Evolutionary conservation across 768 basidiomycete genomes (phyloP).

Genomic region (Leucosporidium creatinivorum): DNA sequence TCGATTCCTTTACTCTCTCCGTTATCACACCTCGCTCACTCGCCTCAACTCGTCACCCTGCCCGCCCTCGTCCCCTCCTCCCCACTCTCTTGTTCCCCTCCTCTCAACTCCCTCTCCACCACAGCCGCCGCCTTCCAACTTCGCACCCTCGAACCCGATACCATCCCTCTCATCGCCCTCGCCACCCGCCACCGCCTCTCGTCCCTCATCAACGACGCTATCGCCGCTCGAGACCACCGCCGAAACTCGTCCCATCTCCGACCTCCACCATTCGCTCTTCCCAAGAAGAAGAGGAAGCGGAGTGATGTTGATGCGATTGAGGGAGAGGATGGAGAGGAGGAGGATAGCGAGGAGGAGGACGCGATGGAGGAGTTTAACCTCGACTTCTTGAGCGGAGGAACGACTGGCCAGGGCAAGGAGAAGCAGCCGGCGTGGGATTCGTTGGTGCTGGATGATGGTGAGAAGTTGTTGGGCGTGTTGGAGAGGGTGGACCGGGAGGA

Average conservation of each 20-base stretch:
- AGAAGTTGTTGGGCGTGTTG: conserved; percentile 65
- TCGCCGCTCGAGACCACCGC: conserved; percentile 32
- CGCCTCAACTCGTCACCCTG: not conserved
- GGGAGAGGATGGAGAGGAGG: conserved; percentile 40
- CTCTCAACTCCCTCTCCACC: not conserved
- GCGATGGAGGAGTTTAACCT: conserved; percentile 74
- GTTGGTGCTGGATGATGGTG: conserved; percentile 66
- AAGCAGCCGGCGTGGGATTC: conserved; percentile 72
- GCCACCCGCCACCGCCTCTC: conserved; percentile 47
- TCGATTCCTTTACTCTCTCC: too few species aligned
- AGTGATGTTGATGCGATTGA: conserved; percentile 39
- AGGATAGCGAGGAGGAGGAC: conserved; percentile 53
- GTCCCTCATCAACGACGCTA: conserved; percentile 25
- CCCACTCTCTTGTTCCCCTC: not conserved
- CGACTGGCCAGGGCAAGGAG: not conserved
- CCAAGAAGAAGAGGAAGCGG: conserved; percentile 53
- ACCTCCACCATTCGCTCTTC: conserved; percentile 39
- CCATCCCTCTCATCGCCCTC: conserved; percentile 31
- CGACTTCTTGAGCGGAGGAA: conserved; percentile 50
- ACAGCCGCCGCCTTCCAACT: conserved; percentile 27
- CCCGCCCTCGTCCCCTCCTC: not conserved
- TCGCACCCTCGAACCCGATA: conserved; percentile 43
- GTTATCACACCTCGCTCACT: not conserved
- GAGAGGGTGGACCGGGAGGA: conserved; percentile 79
- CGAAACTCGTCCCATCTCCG: conserved; percentile 50